Percentiles rank a stretch among this genome's conserved stretches.
These are phyloP conservation scores for Aplosporella prunicola DNA, from an alignment of 2,329 filamentous ascomycete species.

Conservation along the genomic window DNA sequence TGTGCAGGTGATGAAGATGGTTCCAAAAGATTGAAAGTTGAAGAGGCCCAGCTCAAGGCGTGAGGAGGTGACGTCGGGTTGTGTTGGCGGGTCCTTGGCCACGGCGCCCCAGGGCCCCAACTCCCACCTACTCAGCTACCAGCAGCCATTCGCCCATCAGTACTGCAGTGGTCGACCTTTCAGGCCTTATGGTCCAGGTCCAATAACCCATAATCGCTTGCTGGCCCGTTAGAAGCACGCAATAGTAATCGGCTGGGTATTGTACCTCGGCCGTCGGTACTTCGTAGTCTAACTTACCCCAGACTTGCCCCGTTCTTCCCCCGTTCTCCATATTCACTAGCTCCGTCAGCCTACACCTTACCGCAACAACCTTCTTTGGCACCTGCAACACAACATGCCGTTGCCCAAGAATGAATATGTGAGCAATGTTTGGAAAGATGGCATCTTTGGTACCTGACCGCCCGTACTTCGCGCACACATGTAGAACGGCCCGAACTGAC, in stretches of 20 bases:
- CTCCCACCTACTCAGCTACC: no score
- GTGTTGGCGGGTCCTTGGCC: no score
- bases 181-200: no score
- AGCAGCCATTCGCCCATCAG: no score
- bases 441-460: slow-evolving; percentile 63
- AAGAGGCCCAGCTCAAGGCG: background rate
- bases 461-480: slow-evolving; percentile 8
- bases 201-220: no score
- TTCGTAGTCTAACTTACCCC: no score
- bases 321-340: no score
- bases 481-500: no score
- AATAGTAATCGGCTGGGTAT: slow-evolving; percentile 4
- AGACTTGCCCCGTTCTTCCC: no score
- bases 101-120: no score
- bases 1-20: slow-evolving; percentile 15
- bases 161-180: no score
- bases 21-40: background rate
- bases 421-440: slow-evolving; percentile 76
- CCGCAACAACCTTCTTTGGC: background rate
- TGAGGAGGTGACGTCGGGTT: background rate
- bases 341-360: background rate
- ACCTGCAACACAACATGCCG: slow-evolving; percentile 43
- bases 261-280: slow-evolving; percentile 8
- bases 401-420: slow-evolving; percentile 65
- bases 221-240: no score